Base-by-base conservation (phyloP, 2,329 filamentous ascomycete species). In the Stachybotrys chartarum region DNA sequence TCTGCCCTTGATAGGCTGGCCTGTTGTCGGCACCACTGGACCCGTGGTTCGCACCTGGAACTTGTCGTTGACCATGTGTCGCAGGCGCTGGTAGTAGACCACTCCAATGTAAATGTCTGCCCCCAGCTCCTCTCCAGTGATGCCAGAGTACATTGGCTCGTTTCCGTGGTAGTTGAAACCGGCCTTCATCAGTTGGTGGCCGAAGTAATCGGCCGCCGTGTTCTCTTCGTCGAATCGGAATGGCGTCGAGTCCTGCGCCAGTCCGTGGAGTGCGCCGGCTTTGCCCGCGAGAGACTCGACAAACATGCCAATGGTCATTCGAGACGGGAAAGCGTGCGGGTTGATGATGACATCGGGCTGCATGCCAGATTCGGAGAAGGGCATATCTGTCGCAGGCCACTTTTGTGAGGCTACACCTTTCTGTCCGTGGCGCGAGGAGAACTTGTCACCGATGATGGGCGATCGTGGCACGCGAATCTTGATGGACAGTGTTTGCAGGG, bases 41-140 rank as follows among this genome's bases (percentile, higher is more conserved):
- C 94, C 94, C 0, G 94, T 97, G 3, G 94, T 97, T 72, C 94
- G 86, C 55, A 97, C 94, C 73, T 99, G 94, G 80, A 90, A 99
- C 75, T 99, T 99, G 75, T 99, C 94, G 82, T 97, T 97, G 55
- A 99, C 94, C 94, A 99, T 99, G 86, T 99, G 94, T 70, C 94
- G 83, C 58, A 99, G 82, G 72, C 94, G 87, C 75, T 99, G 94
- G 79, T 99, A 99, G 80, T 97, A 97, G 58, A 99, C 94, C 11
- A 97, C 86, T 50, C 94, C 94, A 57, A 97, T 84, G 75, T 96
- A 99, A 67, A 99, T 97, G 69, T 99, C 94, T 7, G 91, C 93
- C 18, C 86, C 86, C 46, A 99, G 86, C 72, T 97, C 93, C 70
- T 96, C 86, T 59, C 94, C 94, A 0, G 94, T 99, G 70, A 97